These are phyloP conservation scores for Angomonas ambiguus DNA, from an alignment of 208 protist genomes.

Conservation along the genomic window DNA sequence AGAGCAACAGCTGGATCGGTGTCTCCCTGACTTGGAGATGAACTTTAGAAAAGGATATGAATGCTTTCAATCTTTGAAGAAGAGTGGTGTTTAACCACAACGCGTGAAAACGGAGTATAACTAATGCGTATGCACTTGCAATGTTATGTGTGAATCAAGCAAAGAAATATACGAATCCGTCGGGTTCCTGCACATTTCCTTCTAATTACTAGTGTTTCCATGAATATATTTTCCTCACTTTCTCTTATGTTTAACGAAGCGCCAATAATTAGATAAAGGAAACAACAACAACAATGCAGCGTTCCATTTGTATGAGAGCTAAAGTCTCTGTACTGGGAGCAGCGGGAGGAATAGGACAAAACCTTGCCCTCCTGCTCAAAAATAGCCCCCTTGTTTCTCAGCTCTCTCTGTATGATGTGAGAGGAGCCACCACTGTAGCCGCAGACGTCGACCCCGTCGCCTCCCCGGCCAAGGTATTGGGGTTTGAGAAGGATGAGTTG, in stretches of 20 bases:
- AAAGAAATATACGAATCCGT: too few species aligned
- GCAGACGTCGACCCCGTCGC: constrained; percentile 87
- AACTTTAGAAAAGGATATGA: constrained; percentile 87
- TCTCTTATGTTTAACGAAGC: not conserved
- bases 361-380: constrained; percentile 93
- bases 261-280: not conserved
- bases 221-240: too few species aligned
- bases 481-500: constrained; percentile 62
- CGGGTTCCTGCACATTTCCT: too few species aligned
- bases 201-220: too few species aligned
- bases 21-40: constrained; percentile 74
- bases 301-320: constrained; percentile 11
- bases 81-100: too few species aligned
- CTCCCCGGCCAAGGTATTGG: constrained; percentile 67
- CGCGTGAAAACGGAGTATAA: too few species aligned
- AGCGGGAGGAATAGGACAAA: constrained; percentile 96
- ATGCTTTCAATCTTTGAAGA: constrained; percentile 21
- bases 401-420: constrained; percentile 88
- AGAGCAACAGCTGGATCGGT: constrained; percentile 67
- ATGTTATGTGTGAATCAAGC: too few species aligned
- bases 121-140: too few species aligned
- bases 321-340: constrained; percentile 91
- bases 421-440: constrained; percentile 74
- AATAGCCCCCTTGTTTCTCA: constrained; percentile 54
- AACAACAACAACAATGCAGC: constrained; percentile 5